Conservation (phyloP, 352 stramenopile genomes). For the Salisapilia sapeloensis region DNA sequence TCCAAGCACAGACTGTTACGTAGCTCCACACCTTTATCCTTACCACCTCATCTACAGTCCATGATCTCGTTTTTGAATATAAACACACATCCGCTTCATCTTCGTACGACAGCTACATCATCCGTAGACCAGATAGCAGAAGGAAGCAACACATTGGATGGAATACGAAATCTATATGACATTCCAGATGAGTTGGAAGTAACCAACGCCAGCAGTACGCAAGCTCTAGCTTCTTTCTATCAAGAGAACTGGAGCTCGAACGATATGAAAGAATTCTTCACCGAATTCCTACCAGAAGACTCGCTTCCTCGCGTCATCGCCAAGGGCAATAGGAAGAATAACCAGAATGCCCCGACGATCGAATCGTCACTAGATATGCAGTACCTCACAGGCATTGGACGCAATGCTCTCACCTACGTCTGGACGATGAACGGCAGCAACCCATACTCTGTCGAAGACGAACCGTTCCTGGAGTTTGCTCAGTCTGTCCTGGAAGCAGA, state of each 20-base stretch:
- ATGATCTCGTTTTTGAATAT: conserved; percentile 49
- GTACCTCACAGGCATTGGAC: conserved; percentile 76
- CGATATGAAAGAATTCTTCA: conserved; percentile 43
- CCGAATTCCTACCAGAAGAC: conserved; percentile 25
- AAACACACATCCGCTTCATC: conserved; percentile 38
- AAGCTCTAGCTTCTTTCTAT: conserved; percentile 67
- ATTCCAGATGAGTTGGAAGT: conserved; percentile 51
- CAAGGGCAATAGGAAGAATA: conserved; percentile 32
- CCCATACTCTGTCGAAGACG: conserved; percentile 64
- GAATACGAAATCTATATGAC: conserved; percentile 36
- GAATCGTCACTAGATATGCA: conserved; percentile 83
- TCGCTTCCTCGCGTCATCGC: conserved; percentile 26
- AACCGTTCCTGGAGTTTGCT: conserved; percentile 74
- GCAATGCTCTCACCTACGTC: conserved; percentile 61
- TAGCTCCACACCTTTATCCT: conserved; percentile 8
- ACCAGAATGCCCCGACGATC: conserved; percentile 13
- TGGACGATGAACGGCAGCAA: conserved; percentile 76
- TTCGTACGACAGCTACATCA: conserved; percentile 22
- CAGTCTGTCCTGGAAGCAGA: conserved; percentile 52
- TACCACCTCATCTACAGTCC: conserved; percentile 19
- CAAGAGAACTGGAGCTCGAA: conserved; percentile 31
- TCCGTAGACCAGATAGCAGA: conserved; percentile 1
- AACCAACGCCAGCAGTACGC: conserved; percentile 39
- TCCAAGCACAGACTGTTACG: conserved; percentile 17
- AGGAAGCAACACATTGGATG: conserved; percentile 12